These are phyloP conservation scores for Backusella westeae DNA, from an alignment of 192 early-diverging fungal species.

Conservation along the genomic window DNA sequence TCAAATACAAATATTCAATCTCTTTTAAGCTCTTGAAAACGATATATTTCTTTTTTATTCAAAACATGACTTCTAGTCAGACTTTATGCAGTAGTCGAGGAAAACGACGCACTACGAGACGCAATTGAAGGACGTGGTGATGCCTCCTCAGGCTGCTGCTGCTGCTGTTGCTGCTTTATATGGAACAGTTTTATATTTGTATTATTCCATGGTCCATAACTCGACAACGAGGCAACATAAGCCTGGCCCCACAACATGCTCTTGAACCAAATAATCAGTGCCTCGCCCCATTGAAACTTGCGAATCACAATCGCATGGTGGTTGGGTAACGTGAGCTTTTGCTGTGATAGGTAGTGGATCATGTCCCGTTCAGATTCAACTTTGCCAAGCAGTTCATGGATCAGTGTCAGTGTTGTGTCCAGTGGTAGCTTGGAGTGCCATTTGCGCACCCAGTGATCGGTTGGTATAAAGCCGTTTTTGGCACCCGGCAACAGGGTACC, in stretches of 20 bases:
- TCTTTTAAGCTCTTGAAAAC: too few relatives aligned
- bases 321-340: background rate
- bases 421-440: conserved; percentile 6
- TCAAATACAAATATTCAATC: too few relatives aligned
- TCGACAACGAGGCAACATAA: conserved; percentile 56
- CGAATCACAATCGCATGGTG: conserved; percentile 52
- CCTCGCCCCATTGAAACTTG: conserved; percentile 54
- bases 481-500: background rate
- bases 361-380: background rate
- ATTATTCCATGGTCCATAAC: conserved; percentile 60
- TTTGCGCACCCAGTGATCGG: conserved; percentile 24
- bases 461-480: conserved; percentile 15
- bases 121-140: background rate
- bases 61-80: too few relatives aligned
- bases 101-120: background rate
- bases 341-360: background rate
- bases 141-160: background rate
- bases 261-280: conserved; percentile 63
- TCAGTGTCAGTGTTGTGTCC: background rate
- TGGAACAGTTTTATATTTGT: conserved; percentile 57
- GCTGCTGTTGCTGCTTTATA: conserved; percentile 29
- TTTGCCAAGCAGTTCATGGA: background rate
- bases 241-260: conserved; percentile 68
- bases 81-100: background rate
- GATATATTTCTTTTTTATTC: too few relatives aligned